These are phyloP conservation scores for Torrubiella hemipterigena DNA, from an alignment of 2,329 filamentous ascomycete species.

Conservation along the genomic window DNA sequence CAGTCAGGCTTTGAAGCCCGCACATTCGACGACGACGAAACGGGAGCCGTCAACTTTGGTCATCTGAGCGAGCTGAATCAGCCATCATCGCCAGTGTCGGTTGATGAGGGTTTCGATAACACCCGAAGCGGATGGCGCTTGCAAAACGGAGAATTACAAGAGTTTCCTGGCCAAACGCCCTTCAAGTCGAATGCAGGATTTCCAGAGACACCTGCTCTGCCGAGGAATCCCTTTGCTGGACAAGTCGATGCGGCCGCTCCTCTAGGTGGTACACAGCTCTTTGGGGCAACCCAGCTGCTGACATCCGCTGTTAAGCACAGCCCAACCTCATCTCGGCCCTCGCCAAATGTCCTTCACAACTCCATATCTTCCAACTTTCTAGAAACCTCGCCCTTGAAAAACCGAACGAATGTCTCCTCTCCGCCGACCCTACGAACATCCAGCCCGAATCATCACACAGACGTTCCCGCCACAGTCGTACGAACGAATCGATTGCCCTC, in stretches of 20 bases:
- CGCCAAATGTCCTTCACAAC: slow-evolving; percentile 33
- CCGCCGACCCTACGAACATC: slow-evolving; percentile 27
- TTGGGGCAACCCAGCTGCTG: slow-evolving; percentile 37
- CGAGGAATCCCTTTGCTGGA: slow-evolving; percentile 35
- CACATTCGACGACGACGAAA: slow-evolving; percentile 34
- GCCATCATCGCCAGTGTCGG: slow-evolving; percentile 28
- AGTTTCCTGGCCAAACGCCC: slow-evolving; percentile 18
- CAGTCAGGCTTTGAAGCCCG: slow-evolving; percentile 17
- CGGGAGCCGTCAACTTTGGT: slow-evolving; percentile 35
- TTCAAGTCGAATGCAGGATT: slow-evolving; percentile 13
- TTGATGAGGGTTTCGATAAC: slow-evolving; percentile 26
- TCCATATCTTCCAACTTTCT: slow-evolving; percentile 32
- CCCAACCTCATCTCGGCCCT: slow-evolving; percentile 46
- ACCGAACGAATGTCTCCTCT: slow-evolving; percentile 33
- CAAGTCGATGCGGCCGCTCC: slow-evolving; percentile 20
- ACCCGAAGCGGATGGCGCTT: slow-evolving; percentile 26
- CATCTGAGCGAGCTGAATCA: slow-evolving; percentile 21
- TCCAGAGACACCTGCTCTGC: slow-evolving; percentile 37
- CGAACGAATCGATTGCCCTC: slow-evolving; percentile 9
- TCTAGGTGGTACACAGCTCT: slow-evolving; percentile 35
- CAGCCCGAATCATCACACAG: slow-evolving; percentile 24
- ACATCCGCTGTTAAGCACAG: slow-evolving; percentile 41
- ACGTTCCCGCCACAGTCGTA: slow-evolving; percentile 16
- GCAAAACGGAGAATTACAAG: slow-evolving; percentile 18
- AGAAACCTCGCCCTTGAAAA: slow-evolving; percentile 36